A percentile compares a stretch with the other conserved stretches of the same genome.
Evolutionary conservation across 2,329 filamentous ascomycete species (phyloP).

Genomic region (Didymella sp.): DNA sequence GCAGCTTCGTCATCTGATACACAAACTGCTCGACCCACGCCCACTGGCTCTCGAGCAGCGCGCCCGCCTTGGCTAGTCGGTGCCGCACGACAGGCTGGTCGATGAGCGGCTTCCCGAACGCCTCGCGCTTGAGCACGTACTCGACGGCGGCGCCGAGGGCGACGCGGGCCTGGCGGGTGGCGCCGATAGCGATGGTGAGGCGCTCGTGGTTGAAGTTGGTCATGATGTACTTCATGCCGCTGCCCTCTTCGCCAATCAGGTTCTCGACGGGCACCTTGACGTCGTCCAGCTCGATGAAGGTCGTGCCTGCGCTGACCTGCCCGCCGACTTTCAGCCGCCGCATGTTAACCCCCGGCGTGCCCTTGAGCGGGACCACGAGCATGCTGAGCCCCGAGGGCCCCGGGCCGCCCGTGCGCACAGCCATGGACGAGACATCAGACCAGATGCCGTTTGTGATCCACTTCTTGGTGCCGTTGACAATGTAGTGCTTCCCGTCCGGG

Average conservation of each 20-base stretch:
- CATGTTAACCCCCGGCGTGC: constrained; percentile 70
- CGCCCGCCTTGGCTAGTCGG: constrained; percentile 73
- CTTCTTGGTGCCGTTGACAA: constrained; percentile 79
- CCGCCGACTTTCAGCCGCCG: constrained; percentile 71
- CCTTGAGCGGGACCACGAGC: constrained; percentile 73
- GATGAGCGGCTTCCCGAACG: constrained; percentile 72
- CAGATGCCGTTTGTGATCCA: constrained; percentile 70
- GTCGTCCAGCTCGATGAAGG: constrained; percentile 78
- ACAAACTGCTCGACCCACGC: constrained; percentile 76
- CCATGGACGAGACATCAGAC: constrained; percentile 73
- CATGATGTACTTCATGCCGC: constrained; percentile 78
- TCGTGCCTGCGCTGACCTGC: constrained; percentile 70
- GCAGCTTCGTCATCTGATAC: constrained; percentile 70
- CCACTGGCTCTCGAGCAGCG: constrained; percentile 71
- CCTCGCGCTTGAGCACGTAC: constrained; percentile 70
- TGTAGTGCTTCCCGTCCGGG: constrained; percentile 69
- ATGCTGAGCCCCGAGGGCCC: constrained; percentile 69
- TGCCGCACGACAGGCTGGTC: constrained; percentile 78
- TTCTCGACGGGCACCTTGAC: constrained; percentile 75
- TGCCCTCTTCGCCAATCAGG: constrained; percentile 71
- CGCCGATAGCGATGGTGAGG: constrained; percentile 69
- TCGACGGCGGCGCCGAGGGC: constrained; percentile 66
- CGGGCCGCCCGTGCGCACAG: constrained; percentile 73
- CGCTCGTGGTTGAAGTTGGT: constrained; percentile 83
- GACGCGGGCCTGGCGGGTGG: constrained; percentile 68